Evolutionary conservation across 352 stramenopile species (phyloP).

Genomic region (Pythium pyrilobum): DNA sequence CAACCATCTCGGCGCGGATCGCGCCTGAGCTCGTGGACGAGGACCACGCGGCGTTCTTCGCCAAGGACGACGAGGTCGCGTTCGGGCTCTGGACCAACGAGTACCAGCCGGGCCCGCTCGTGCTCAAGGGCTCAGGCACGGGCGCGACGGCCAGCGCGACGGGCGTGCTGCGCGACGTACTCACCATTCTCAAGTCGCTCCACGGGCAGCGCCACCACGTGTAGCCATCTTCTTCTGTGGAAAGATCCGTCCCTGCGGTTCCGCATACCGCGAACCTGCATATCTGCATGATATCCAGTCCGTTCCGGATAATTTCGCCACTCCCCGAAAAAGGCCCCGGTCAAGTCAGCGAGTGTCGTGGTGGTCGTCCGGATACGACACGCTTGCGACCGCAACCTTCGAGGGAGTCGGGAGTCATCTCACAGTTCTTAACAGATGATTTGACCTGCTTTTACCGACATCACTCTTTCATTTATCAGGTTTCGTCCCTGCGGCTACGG

Average conservation of each 20-base stretch:
- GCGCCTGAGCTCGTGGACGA: conserved; percentile 52
- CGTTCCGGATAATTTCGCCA: conserved; percentile 5
- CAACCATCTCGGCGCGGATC: conserved; percentile 41
- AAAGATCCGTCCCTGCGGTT: too few species aligned
- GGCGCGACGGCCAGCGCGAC: conserved; percentile 58
- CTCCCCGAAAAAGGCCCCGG: conserved; percentile 1
- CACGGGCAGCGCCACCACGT: conserved; percentile 26
- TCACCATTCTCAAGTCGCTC: conserved; percentile 68
- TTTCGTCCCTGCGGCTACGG: not conserved
- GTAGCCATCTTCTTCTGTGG: conserved; percentile 14
- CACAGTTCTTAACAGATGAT: too few species aligned
- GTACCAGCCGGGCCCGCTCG: conserved; percentile 58
- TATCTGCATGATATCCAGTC: not conserved
- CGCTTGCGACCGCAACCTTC: not conserved
- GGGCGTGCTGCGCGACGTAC: conserved; percentile 65
- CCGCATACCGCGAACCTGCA: not conserved
- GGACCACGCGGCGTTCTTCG: conserved; percentile 51
- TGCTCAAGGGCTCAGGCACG: conserved; percentile 65
- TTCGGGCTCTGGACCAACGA: conserved; percentile 68
- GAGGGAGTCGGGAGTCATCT: not conserved
- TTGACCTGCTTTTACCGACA: not conserved
- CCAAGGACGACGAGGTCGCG: conserved; percentile 67
- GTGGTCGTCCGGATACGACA: too few species aligned
- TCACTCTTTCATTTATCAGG: too few species aligned
- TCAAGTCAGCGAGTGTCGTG: too few species aligned